Percentiles rank a stretch among this genome's conserved stretches.
Conservation (phyloP, 129 eudicot species). For the Centrapalus pauciflorus region DNA sequence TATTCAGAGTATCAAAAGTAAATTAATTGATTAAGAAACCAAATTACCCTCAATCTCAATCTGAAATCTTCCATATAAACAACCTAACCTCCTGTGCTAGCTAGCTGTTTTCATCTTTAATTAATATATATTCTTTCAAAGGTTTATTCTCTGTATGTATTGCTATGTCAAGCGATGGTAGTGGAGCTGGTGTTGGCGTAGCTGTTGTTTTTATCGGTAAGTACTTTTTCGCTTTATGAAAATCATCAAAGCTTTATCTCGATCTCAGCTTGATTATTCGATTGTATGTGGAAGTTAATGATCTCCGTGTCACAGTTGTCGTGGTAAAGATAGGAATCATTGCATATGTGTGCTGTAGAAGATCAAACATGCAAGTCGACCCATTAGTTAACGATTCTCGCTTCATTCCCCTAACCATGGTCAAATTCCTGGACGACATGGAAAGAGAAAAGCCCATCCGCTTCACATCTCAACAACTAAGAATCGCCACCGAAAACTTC, state of each 20-base stretch:
- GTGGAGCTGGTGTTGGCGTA: too few species aligned
- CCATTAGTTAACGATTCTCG: neutral
- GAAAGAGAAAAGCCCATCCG: constrained; percentile 26
- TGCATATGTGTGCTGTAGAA: constrained; percentile 5
- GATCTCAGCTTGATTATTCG: too few species aligned
- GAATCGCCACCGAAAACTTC: constrained; percentile 13
- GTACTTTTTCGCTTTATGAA: neutral
- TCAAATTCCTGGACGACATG: constrained; percentile 20
- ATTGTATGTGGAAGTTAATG: neutral
- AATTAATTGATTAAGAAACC: neutral
- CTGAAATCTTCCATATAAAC: neutral
- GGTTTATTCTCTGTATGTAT: too few species aligned
- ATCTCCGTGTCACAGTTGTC: neutral
- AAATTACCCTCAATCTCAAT: neutral
- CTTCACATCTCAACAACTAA: constrained; percentile 20
- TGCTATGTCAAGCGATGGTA: neutral
- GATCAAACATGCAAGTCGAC: neutral
- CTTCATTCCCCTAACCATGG: constrained; percentile 10
- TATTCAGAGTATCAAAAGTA: neutral
- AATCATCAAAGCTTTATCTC: too few species aligned
- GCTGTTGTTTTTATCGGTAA: neutral
- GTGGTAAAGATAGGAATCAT: constrained; percentile 8
- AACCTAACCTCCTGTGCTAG: neutral
- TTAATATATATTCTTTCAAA: too few species aligned
- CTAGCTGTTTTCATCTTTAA: too few species aligned